A percentile compares a stretch with the other conserved stretches of the same genome.
These are phyloP conservation scores for Dalbergia cochinchinensis DNA, from an alignment of 306 rosid genomes.

Conservation along the genomic window DNA sequence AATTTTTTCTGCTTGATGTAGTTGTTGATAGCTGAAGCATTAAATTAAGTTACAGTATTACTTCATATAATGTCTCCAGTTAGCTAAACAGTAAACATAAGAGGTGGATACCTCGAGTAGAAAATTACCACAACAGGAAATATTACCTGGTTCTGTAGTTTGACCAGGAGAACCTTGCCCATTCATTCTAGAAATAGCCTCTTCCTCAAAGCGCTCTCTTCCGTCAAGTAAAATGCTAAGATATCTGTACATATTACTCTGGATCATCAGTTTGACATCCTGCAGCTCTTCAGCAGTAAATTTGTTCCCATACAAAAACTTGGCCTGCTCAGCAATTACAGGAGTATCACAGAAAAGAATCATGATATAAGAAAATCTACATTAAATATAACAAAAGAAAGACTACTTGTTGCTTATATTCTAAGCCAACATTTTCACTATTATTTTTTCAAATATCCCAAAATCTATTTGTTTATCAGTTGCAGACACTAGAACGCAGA, in stretches of 20 bases:
- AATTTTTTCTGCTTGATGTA: neutral
- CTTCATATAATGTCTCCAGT: neutral
- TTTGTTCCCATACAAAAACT: conserved; percentile 84
- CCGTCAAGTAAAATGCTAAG: conserved; percentile 97
- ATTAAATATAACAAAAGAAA: neutral
- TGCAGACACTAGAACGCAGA: neutral
- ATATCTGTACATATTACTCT: conserved; percentile 95
- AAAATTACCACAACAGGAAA: conserved; percentile 32
- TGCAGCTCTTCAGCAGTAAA: conserved; percentile 77
- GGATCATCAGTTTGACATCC: conserved; percentile 93
- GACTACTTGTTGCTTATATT: neutral
- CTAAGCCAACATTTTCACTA: neutral
- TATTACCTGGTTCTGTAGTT: conserved; percentile 60
- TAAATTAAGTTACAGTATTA: neutral
- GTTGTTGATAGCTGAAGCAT: conserved; percentile 21
- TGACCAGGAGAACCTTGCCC: conserved; percentile 57
- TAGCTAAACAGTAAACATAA: neutral
- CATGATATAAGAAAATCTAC: conserved; percentile 35
- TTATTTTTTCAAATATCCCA: no score
- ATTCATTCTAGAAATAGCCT: conserved; percentile 63
- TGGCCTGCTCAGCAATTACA: conserved; percentile 71
- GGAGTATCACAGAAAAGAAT: conserved; percentile 39
- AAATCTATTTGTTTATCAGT: neutral
- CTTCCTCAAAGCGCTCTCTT: conserved; percentile 98
- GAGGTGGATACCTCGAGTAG: conserved; percentile 11